Base-by-base conservation (phyloP, 306 rosid species). In the Cicer chorassanicum region DNA sequence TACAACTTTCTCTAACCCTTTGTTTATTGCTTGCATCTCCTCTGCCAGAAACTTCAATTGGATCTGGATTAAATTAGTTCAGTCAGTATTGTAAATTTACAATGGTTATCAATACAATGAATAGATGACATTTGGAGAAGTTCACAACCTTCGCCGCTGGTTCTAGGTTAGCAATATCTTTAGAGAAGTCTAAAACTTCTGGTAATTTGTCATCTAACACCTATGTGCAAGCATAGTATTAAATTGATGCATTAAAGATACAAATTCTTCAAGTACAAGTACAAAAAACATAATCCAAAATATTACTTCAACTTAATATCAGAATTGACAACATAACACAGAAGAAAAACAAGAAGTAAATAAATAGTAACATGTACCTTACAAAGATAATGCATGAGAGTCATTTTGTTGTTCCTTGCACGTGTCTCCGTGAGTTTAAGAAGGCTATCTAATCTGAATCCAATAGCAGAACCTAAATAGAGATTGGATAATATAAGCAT, bases 21-120 rank as follows among this genome's bases (percentile, higher is more conserved):
- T 93, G 89, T 89, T 89, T 79, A 93, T 70, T 57, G 96, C 88
- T 85, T 90, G 98, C 98, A 93, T 93, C 87, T 93, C 98, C 83
- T 93, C 98, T 4, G 95, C 98, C 89, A 93, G 77, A 82, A 83
- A 56, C 84, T 90, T 90, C 81, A 93, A 18, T 86, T 90, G 98
- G 85, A 90, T 81, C 98, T 93, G 84, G 59, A 57, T 40, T 34
- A 67, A 84, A 80, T 44, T 65, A 68, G 68, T 76, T 5, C 16
- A 63, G 69, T 68, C 63, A 74, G 82, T 82, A 50, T 36, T 62
- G 29, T 14, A 75, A 65, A 78, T 59, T 50, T 38, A 39, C 10
- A 68, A 63, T 9, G 12, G 6, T 63, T 19, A 72, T 65, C 36
- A 69, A 51, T 39, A 59, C 29, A 72, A 36, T 43, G 45, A 63